Percentiles rank a stretch among this genome's conserved stretches.
Conservation (phyloP, 305 asterid genomes). For the Fraxinus sp. region DNA sequence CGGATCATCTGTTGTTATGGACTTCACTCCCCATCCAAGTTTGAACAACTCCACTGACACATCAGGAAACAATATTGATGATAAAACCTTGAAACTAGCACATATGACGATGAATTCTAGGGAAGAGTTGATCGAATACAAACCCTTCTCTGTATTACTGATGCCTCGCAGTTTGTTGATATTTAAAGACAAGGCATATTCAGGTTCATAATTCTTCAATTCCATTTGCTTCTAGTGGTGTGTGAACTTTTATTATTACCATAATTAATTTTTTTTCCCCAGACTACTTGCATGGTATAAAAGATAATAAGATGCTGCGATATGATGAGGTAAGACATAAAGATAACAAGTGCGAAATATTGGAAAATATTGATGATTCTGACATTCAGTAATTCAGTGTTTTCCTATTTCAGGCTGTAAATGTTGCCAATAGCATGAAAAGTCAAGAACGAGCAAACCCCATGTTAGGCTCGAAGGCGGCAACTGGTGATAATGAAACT, state of each 20-base stretch:
- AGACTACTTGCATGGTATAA: constrained; percentile 89
- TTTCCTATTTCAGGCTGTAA: constrained; percentile 55
- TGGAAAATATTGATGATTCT: not conserved
- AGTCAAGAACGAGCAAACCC: constrained; percentile 24
- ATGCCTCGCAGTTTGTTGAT: constrained; percentile 90
- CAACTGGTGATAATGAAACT: constrained; percentile 28
- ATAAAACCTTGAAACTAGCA: constrained; percentile 24
- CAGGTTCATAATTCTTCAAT: constrained; percentile 44
- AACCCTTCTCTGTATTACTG: constrained; percentile 64
- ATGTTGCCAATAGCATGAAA: constrained; percentile 33
- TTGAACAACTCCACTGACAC: constrained; percentile 29
- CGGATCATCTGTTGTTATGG: constrained; percentile 83
- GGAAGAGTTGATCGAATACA: constrained; percentile 30
- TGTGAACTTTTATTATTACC: not conserved
- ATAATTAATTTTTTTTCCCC: constrained; percentile 14
- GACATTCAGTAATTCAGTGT: constrained; percentile 10
- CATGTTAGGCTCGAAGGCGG: constrained; percentile 23
- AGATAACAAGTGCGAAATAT: not conserved
- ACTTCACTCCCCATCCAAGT: constrained; percentile 73
- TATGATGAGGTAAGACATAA: constrained; percentile 50
- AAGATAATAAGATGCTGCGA: constrained; percentile 62
- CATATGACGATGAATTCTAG: constrained; percentile 23
- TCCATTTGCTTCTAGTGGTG: not conserved
- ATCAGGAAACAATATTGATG: constrained; percentile 28
- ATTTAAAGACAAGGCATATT: constrained; percentile 77